A percentile compares a stretch with the other conserved stretches of the same genome.
These are phyloP conservation scores for Phlyctochytrium bullatum DNA, from an alignment of 192 early-diverging fungal species.

Conservation along the genomic window DNA sequence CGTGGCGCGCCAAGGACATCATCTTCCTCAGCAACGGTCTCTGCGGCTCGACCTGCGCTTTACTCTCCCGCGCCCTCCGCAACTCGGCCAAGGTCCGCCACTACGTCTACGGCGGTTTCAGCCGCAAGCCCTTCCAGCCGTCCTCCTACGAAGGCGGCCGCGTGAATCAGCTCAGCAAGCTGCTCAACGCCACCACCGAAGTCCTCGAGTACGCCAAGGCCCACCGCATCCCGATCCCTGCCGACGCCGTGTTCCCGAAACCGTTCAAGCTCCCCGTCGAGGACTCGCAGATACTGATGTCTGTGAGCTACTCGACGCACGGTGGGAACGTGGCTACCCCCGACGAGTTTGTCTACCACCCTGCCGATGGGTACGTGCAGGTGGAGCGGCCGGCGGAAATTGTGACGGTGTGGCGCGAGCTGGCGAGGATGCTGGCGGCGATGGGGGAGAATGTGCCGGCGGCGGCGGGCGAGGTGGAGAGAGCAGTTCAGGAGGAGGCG, in stretches of 20 bases:
- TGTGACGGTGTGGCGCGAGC: background rate
- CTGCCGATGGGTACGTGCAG: background rate
- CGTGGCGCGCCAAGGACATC: too few relatives aligned
- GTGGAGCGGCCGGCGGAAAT: background rate
- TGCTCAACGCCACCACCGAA: background rate
- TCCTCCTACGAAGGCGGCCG: slow-evolving; percentile 9
- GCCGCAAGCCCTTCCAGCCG: slow-evolving; percentile 8
- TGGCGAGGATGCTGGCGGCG: background rate
- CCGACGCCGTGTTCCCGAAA: background rate
- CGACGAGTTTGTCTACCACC: background rate
- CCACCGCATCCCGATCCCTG: background rate
- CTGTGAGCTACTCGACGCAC: background rate
- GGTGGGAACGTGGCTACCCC: background rate
- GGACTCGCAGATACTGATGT: background rate
- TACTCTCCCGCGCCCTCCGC: background rate
- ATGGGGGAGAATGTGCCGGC: background rate
- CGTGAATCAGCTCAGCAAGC: background rate
- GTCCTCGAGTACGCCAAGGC: background rate
- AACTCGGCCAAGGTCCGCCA: background rate
- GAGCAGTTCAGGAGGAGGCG: too few relatives aligned
- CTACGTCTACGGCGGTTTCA: slow-evolving; percentile 11
- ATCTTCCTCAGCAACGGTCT: slow-evolving; percentile 8
- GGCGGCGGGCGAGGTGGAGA: background rate
- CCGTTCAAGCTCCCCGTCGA: background rate
- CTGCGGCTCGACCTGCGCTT: slow-evolving; percentile 11